phyloP scores from a whole-genome alignment of 306 rosid species.

The Adenanthera pavonina region DNA sequence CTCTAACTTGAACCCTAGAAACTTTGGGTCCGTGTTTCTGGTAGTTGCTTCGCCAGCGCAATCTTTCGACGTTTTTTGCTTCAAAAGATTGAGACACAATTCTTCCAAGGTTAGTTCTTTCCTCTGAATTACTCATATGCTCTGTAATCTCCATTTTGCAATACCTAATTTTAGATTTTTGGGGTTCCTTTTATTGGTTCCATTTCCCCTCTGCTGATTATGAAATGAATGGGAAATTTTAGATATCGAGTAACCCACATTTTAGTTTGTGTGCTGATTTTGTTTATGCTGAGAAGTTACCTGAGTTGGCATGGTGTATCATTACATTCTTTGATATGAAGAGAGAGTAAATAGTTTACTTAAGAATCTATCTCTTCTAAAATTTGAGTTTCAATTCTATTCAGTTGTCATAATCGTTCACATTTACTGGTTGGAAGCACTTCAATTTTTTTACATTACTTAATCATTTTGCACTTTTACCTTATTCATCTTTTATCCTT shows the following conservation, averaged over 20 bases:
- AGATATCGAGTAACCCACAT: not conserved
- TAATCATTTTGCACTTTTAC: no score
- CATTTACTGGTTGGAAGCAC: no score
- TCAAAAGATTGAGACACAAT: slow-evolving; percentile 26
- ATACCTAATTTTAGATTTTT: not conserved
- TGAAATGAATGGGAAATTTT: not conserved
- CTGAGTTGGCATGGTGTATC: not conserved
- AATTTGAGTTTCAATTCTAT: no score
- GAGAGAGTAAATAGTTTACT: no score
- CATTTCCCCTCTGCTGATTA: not conserved
- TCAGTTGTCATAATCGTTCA: no score
- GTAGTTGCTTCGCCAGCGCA: slow-evolving; percentile 60
- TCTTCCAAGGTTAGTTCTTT: slow-evolving; percentile 57
- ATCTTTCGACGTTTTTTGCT: slow-evolving; percentile 59
- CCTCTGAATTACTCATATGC: not conserved
- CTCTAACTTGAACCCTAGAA: slow-evolving; percentile 29
- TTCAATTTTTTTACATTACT: no score
- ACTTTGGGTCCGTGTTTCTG: slow-evolving; percentile 44
- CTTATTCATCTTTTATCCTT: no score
- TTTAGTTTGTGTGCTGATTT: not conserved
- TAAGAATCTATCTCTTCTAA: no score
- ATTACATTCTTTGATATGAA: not conserved
- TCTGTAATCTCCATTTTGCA: not conserved
- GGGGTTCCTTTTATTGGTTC: not conserved
- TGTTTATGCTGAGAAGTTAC: not conserved